Base-by-base conservation (phyloP, 2,329 filamentous ascomycete species). In the Aspergillus fumigatus region DNA sequence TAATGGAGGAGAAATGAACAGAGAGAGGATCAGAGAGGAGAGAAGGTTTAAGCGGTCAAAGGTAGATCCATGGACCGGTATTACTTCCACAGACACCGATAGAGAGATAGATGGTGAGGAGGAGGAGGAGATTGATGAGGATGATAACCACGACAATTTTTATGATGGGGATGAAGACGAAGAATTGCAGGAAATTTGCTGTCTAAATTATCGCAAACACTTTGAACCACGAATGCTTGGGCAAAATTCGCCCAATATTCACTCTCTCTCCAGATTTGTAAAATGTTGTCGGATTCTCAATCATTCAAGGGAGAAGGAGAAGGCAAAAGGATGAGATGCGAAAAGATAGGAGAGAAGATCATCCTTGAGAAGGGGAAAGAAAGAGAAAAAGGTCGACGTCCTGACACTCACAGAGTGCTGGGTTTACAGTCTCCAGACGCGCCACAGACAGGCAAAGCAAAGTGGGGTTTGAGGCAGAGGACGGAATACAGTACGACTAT, bases 401-500 rank as follows among this genome's bases (percentile, higher is more conserved):
- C 45, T 35, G 43, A 53, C 38, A 6, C 32, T 38, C 14, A 38
- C 32, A 43, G 43, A 41, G 17, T 26, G 19, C 17, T 29, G 23
- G 25, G 32, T 21, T n/a, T 8, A 14, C 17, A 61, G 51, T 45
- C 55, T 61, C 50, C 32, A 58, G 55, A 55, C 48, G 50, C 59
- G 56, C 57, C 59, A 57, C 59, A 40, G 48, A 61, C 51, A 63
- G 57, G 55, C 62, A 58, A 62, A 56, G 54, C 47, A 48, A 58
- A 58, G 53, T 50, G 59, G 52, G 54, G 55, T 49, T 50, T 32
- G 41, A 48, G 21, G 50, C 35, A 57, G 53, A 52, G 41, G 35
- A 48, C 40, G 55, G 41, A 54, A 29, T 51, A 54, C 29, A 41
- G 32, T 38, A 38, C 32, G 32, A 38, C 32, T 38, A 38, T 38